phyloP scores from a whole-genome alignment of 2,329 filamentous ascomycete species.

The Pseudofabraea citricarpa region DNA sequence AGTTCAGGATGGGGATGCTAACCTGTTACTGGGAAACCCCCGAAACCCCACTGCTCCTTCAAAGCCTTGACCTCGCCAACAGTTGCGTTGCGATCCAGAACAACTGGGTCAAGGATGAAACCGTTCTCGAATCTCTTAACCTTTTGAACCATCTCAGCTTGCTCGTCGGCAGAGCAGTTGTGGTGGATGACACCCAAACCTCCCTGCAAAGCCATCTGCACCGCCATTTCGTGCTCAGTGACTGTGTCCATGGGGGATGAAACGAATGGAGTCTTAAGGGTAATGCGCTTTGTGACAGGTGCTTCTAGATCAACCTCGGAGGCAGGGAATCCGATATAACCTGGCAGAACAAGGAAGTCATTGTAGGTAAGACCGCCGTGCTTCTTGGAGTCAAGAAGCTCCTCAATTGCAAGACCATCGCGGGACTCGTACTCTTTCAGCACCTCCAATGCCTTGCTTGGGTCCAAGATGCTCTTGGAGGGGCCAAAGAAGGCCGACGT shows the following conservation, averaged over 20 bases:
- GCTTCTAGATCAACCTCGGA: conserved; percentile 85
- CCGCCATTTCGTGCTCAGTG: conserved; percentile 99
- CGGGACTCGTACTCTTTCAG: conserved; percentile 73
- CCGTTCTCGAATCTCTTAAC: conserved; percentile 99
- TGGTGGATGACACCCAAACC: conserved; percentile 96
- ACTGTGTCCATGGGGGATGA: conserved; percentile 99
- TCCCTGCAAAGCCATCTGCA: conserved; percentile 88
- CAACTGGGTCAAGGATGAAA: conserved; percentile 94
- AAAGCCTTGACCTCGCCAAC: conserved; percentile 86
- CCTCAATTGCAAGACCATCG: conserved; percentile 84
- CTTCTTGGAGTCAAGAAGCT: conserved; percentile 84
- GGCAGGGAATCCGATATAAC: conserved; percentile 97
- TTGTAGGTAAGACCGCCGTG: conserved; percentile 97
- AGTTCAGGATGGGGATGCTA: conserved; percentile 44
- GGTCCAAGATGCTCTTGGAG: conserved; percentile 57
- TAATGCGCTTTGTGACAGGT: conserved; percentile 90
- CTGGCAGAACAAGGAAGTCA: conserved; percentile 93
- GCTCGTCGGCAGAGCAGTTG: conserved; percentile 96
- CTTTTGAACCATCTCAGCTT: conserved; percentile 98
- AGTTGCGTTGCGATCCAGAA: conserved; percentile 81
- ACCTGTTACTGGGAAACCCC: conserved; percentile 98
- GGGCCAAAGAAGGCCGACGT: conserved; percentile 41
- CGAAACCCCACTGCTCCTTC: conserved; percentile 98
- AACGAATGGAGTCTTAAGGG: conserved; percentile 92
- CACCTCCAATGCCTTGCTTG: conserved; percentile 70